Base-by-base conservation (phyloP, 2,329 filamentous ascomycete genomes). In the Nemania abortiva region DNA sequence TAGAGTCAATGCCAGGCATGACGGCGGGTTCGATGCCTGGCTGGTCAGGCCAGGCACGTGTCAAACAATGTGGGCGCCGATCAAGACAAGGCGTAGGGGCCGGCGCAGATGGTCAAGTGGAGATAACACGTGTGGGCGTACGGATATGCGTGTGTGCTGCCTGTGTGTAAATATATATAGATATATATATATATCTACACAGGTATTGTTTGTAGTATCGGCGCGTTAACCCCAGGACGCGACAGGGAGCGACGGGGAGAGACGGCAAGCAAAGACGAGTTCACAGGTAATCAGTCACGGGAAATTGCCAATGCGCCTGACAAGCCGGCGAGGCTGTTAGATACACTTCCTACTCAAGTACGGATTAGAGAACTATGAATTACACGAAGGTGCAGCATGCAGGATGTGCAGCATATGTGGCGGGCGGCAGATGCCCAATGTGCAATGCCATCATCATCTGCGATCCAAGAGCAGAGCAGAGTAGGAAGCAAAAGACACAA, bases 1-100 rank as follows among this genome's bases (percentile, higher is more conserved):
- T 70, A 6, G 77, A 72, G 63, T 77, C 77, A 72, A 75, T 69
- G 58, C 76, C 75, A 37, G 77, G 72, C 77, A 78, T 78, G 61
- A 57, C 70, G 70, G 49, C 53, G 57, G 18, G 47, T 63, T 69
- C 63, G 56, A 69, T 65, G 66, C 69, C 69, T 67, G 54, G 66
- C 65, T 60, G 42, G 59, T 60, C 37, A 50, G 49, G 63, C 64
- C 70, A 61, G 66, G 50, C 54, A 57, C 63, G 53, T n/a, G 61
- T 65, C 39, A 55, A 47, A 57, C 61, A 55, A 65, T 57, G 63
- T 50, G 34, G 60, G 54, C 57, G 24, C 34, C 50, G 53, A 53
- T 34, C 42, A 52, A 37, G 13, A 54, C 60, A 63, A 37, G 49
- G 53, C 6, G 42, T 37, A 37, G 68, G 42, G 49, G 34, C 45